Conservation (phyloP, 495 filamentous ascomycete species). For the Aspergillus sclerotiicarbonarius region DNA sequence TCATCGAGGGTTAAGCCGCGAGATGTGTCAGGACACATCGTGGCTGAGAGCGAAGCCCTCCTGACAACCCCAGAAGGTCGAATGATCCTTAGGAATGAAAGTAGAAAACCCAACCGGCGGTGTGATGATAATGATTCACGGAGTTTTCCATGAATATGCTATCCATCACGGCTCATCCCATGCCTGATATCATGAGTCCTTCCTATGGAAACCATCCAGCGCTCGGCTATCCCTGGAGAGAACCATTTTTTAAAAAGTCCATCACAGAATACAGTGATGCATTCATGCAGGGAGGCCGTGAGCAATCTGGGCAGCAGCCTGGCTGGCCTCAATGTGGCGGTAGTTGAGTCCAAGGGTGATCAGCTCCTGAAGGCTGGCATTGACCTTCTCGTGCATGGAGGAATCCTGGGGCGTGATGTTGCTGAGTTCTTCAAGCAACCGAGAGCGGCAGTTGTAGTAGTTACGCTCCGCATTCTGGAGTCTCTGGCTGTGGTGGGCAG, state of each 20-base stretch:
- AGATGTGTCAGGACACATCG: conserved; percentile 3
- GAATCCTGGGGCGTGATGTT: conserved; percentile 44
- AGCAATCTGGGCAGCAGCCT: conserved; percentile 36
- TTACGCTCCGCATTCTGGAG: conserved; percentile 46
- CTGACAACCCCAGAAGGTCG: background rate
- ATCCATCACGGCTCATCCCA: conserved; percentile 9
- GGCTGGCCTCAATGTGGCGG: conserved; percentile 47
- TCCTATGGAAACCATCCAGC: background rate
- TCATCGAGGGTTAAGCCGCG: background rate
- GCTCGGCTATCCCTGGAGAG: background rate
- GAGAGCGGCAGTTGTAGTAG: conserved; percentile 44
- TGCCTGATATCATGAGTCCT: conserved; percentile 15
- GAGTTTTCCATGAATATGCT: conserved; percentile 6
- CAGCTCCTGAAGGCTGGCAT: conserved; percentile 48
- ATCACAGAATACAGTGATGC: conserved; percentile 4
- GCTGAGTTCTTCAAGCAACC: conserved; percentile 41
- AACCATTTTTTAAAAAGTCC: background rate
- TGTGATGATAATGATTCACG: conserved; percentile 4
- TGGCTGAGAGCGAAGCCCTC: conserved; percentile 4
- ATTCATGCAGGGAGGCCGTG: conserved; percentile 40
- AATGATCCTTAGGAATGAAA: conserved; percentile 8
- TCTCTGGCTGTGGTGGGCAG: conserved; percentile 41
- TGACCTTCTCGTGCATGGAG: conserved; percentile 47
- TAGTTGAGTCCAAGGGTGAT: conserved; percentile 46
- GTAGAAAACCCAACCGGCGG: conserved; percentile 7